Percentiles rank a stretch among this genome's conserved stretches.
These are phyloP conservation scores for Diaporthe batatas DNA, from an alignment of 2,329 filamentous ascomycete species.

Conservation along the genomic window DNA sequence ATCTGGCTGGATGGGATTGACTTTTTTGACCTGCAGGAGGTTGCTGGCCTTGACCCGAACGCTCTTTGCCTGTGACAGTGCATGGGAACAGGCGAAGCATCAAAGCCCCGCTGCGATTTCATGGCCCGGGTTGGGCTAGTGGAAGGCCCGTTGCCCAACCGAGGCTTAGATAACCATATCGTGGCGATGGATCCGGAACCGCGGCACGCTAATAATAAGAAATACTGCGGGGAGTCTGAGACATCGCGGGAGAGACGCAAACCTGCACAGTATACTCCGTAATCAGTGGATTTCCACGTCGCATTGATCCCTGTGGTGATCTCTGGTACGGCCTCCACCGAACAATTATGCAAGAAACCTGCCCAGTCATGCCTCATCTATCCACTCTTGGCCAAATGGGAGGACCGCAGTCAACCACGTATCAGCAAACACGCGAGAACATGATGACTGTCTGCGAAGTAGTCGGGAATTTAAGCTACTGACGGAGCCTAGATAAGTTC, in stretches of 20 bases:
- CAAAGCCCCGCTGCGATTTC: too few species aligned
- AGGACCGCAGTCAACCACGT: neutral
- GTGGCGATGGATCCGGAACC: too few species aligned
- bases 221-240: too few species aligned
- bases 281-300: neutral
- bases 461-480: neutral
- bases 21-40: slow-evolving; percentile 7
- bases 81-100: too few species aligned
- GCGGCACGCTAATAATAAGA: too few species aligned
- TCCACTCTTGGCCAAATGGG: neutral
- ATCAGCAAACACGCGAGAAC: too few species aligned
- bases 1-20: slow-evolving; percentile 1
- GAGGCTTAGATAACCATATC: too few species aligned
- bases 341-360: neutral
- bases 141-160: too few species aligned
- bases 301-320: neutral
- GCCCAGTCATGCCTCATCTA: neutral
- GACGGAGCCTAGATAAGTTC: neutral
- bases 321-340: neutral
- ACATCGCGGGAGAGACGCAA: too few species aligned
- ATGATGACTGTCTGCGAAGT: neutral
- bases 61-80: neutral
- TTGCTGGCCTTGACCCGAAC: neutral
- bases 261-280: too few species aligned
- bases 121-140: too few species aligned